phyloP scores from a whole-genome alignment of 2,329 filamentous ascomycete genomes.

The Sporothrix globosa region DNA sequence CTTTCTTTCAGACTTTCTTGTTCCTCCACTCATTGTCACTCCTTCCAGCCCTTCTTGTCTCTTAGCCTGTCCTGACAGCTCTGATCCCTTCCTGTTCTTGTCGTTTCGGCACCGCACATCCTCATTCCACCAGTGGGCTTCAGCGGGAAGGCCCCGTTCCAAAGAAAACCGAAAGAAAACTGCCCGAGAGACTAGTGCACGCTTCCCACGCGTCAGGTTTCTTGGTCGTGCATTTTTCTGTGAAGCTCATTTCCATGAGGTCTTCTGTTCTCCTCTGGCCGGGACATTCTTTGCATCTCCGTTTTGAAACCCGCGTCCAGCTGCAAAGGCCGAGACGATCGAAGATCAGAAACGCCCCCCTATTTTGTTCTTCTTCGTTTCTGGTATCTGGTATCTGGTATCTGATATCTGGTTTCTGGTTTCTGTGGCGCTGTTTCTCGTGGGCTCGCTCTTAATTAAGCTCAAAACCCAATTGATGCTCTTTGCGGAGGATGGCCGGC shows the following conservation, averaged over 20 bases:
- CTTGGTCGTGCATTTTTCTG: not conserved
- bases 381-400: too few relatives aligned
- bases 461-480: slow-evolving; percentile 1
- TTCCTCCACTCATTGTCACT: not conserved
- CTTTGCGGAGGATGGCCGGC: not conserved
- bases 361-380: not conserved
- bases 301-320: slow-evolving; percentile 6
- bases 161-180: not conserved
- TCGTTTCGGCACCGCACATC: slow-evolving; percentile 29
- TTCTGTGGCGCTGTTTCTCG: not conserved
- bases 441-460: not conserved
- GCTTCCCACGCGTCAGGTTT: not conserved
- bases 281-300: not conserved
- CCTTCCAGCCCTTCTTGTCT: not conserved
- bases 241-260: not conserved
- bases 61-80: not conserved
- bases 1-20: not conserved
- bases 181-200: slow-evolving; percentile 5
- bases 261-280: not conserved
- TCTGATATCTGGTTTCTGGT: not conserved
- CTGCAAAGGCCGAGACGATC: not conserved
- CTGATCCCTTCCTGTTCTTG: slow-evolving; percentile 7
- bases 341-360: not conserved
- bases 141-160: slow-evolving; percentile 1
- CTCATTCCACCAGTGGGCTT: slow-evolving; percentile 28